These are phyloP conservation scores for Astrothelium macrocarpum DNA, from an alignment of 495 filamentous ascomycete species.

Conservation along the genomic window DNA sequence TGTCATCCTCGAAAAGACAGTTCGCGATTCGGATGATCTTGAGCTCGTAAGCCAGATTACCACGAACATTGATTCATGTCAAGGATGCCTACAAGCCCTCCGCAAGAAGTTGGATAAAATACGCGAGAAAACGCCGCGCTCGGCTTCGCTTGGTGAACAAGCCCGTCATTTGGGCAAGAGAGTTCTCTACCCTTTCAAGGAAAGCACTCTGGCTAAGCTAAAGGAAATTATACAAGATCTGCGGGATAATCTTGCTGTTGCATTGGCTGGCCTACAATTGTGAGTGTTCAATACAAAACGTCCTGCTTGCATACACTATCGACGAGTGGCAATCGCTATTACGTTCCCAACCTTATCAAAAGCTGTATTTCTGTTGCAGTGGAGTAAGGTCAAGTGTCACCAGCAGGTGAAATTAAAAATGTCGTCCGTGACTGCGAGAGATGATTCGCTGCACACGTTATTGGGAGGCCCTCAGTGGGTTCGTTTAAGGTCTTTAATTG, in stretches of 20 bases:
- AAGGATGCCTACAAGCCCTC: not conserved
- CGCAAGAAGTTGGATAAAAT: not conserved
- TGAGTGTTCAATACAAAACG: not conserved
- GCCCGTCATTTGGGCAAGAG: not conserved
- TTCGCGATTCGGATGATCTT: not conserved
- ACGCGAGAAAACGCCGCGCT: not conserved
- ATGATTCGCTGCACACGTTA: too few relatives aligned
- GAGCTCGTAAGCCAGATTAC: not conserved
- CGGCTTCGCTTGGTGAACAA: not conserved
- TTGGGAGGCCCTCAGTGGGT: too few relatives aligned
- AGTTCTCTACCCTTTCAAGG: constrained; percentile 1
- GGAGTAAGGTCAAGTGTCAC: too few relatives aligned
- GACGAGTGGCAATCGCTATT: too few relatives aligned
- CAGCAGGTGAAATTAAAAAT: too few relatives aligned
- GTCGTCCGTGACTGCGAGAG: too few relatives aligned
- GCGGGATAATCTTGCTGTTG: not conserved
- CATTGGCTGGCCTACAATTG: not conserved
- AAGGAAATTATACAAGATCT: constrained; percentile 1
- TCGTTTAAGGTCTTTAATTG: too few relatives aligned
- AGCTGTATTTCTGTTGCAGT: too few relatives aligned
- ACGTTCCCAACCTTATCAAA: too few relatives aligned
- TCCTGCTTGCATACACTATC: too few relatives aligned
- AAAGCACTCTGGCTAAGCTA: not conserved
- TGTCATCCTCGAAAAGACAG: not conserved
- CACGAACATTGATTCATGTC: not conserved